phyloP scores from a whole-genome alignment of 106 monocot species.

The Dendrobium nobile region DNA sequence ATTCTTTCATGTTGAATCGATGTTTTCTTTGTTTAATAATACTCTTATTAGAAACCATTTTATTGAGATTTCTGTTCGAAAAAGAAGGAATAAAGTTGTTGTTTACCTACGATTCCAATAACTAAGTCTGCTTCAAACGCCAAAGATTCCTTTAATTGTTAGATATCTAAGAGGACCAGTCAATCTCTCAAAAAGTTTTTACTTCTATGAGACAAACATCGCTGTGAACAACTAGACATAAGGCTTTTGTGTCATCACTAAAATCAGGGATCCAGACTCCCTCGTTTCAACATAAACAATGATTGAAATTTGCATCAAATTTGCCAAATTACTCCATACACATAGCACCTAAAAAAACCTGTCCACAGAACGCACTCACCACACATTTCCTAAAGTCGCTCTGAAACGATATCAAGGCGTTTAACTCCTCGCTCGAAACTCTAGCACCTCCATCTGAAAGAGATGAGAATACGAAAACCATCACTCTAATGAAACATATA shows the following conservation, averaged over 20 bases:
- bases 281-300: not conserved
- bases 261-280: not conserved
- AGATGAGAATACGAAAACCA: not conserved
- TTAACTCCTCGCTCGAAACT: constrained; percentile 39
- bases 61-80: not conserved
- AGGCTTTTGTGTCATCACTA: not conserved
- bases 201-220: not conserved
- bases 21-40: not conserved
- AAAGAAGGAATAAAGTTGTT: not conserved
- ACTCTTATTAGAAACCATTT: not conserved
- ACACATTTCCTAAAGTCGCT: constrained; percentile 64
- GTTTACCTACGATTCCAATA: not conserved
- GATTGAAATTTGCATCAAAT: not conserved
- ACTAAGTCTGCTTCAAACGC: not conserved
- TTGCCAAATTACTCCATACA: not conserved
- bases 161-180: not conserved
- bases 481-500: not conserved
- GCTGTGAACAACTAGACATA: not conserved
- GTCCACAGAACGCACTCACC: constrained; percentile 32
- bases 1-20: not conserved
- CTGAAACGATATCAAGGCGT: constrained; percentile 37
- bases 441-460: constrained; percentile 21
- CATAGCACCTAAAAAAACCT: not conserved
- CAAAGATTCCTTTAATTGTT: not conserved
- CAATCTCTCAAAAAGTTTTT: no score